Evolutionary conservation across 2,329 filamentous ascomycete species (phyloP), one percentile per base, ranked within the genome.

Genomic region (Ophiostoma ulmi): DNA sequence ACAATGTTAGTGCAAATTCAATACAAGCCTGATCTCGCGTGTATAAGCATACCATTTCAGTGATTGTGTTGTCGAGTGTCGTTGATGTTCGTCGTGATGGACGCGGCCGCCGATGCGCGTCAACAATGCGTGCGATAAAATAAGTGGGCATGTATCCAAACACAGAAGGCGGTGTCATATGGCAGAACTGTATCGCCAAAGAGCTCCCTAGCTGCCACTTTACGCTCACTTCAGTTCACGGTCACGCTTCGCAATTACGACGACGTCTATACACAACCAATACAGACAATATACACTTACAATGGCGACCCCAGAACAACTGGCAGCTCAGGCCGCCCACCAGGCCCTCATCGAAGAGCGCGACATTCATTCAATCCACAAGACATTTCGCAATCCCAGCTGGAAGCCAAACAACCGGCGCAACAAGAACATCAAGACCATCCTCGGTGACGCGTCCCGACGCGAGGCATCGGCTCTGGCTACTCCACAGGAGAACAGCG

Each of bases 361-460:
- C 77, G 95, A 99, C 83, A 93, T 97, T 77, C 90, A 95, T 79
- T 87, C 89, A 72, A 88, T 92, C 78, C 89, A 89, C 76, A 97
- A 96, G 82, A 91, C 89, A 77, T 99, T 97, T 84, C 94, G 94
- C 80, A 97, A 93, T 78, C 84, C 91, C 2, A 83, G 88, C 79
- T 99, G 95, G 95, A 93, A 92, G 78, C 93, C 95, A 20, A 93
- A 94, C 75, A 91, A 94, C 80, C 93, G 95, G 69, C 92, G 95
- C 80, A 99, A 99, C 87, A 99, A 99, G 84, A 98, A 97, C 80
- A 90, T 98, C 81, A 98, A 98, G 81, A 92, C 97, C 76, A 95
- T 99, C 73, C 86, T 99, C 73, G 91, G 93, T 72, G 95, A 99
- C 77, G 92, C 91, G 14, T 88, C 91, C 31, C 90, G 93, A 75